Base-by-base conservation (phyloP, 139 green algal species). In the Tetradesmus obliquus region DNA sequence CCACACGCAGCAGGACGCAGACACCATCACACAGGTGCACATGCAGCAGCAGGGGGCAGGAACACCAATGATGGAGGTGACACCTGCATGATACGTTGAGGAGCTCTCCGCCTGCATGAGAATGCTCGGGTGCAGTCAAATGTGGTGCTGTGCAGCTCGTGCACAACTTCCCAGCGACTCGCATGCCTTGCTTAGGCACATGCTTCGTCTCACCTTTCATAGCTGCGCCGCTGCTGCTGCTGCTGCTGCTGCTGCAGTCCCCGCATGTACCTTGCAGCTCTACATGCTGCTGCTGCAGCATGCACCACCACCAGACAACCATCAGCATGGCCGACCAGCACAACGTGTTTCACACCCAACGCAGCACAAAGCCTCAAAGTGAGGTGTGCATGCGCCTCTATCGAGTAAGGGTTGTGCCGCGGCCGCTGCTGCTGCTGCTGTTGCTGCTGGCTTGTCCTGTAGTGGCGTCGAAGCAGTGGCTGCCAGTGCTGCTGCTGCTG, bases 271-370 rank as follows among this genome's bases (percentile, higher is more conserved):
- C 60, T 4, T 71, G 60, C 60, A 10, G 82, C 82, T 5, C 82
- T 69, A 3, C n/a, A 13, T 71, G 84, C 84, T 8, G 84, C 84
- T 24, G 84, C 84, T 54, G 84, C 57, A 8, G 84, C 19, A 55
- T 88, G 84, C 22, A 79, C n/a, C 8, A 55, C 94, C 2, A 98
- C 79, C 54, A 97, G 82, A 84, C 96, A 97, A 15, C 95, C 97
- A 84, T 98, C 96, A 24, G 91, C 94, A 82, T 98, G 96, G 12
- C 93, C 96, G 1, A 95, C 93, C 5, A 98, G 82, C 71, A 98
- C 58, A 54, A 96, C 94, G 0, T 90, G 71, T 55, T 58, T 57
- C n/a, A 98, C 17, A 5, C 94, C 91, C 62, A 97, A 88, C 19
- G 57, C 72, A 1, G 15, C 10, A 54, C 91, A 95, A 79, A 98